Evolutionary conservation across 2,329 filamentous ascomycete genomes (phyloP).

Genomic region (Penicillium sp.): DNA sequence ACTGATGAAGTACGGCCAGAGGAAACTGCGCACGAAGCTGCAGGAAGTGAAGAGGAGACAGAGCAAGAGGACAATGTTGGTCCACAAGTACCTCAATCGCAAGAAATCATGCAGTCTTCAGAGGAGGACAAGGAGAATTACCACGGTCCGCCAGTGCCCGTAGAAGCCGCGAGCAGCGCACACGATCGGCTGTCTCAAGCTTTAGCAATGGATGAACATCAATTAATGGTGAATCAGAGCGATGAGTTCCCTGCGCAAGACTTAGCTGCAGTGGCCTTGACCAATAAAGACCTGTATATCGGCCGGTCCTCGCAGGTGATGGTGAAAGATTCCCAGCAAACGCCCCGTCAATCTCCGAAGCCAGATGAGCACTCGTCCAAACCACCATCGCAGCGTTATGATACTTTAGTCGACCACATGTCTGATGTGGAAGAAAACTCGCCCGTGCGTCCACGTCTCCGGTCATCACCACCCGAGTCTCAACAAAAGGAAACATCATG

Average conservation of each 20-base stretch:
- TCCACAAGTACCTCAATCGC: conserved; percentile 34
- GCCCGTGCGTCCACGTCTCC: conserved; percentile 23
- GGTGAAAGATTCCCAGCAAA: conserved; percentile 44
- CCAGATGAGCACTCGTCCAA: conserved; percentile 14
- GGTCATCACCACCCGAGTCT: conserved; percentile 32
- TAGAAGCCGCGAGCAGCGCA: conserved; percentile 37
- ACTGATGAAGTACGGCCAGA: conserved; percentile 26
- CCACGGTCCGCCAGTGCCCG: conserved; percentile 33
- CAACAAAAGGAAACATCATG: conserved; percentile 19
- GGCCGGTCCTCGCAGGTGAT: conserved; percentile 39
- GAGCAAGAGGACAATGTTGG: conserved; percentile 50
- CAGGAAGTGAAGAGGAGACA: conserved; percentile 50
- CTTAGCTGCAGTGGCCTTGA: conserved; percentile 3
- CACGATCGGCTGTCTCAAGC: conserved; percentile 46
- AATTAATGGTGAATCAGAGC: conserved; percentile 7
- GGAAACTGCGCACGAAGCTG: conserved; percentile 26
- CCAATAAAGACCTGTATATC: conserved; percentile 14
- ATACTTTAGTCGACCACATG: conserved; percentile 13
- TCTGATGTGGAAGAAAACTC: conserved; percentile 22
- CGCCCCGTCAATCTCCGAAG: conserved; percentile 37
- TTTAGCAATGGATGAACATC: conserved; percentile 34
- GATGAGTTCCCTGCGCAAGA: not conserved
- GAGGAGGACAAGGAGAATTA: conserved; percentile 56
- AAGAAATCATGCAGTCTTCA: conserved; percentile 33
- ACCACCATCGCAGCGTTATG: conserved; percentile 1